These are phyloP conservation scores for Euphorbia celastroides DNA, from an alignment of 441 rosid species.

Conservation along the genomic window DNA sequence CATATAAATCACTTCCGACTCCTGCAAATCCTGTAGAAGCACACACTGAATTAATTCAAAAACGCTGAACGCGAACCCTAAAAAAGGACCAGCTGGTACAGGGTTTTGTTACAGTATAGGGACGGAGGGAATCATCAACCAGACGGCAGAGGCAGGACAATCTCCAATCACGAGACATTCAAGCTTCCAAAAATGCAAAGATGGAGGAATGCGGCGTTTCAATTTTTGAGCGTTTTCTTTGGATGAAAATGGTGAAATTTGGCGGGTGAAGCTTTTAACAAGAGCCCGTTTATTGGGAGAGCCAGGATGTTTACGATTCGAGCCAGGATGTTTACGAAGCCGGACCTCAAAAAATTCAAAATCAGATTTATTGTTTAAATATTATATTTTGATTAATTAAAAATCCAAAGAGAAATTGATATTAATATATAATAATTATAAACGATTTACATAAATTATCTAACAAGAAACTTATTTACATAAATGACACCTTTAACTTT, in stretches of 20 bases:
- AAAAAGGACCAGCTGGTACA: neutral
- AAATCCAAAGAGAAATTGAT: too few relatives aligned
- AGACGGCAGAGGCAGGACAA: slow-evolving; percentile 37
- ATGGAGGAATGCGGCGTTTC: neutral
- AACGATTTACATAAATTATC: too few relatives aligned
- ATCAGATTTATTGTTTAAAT: too few relatives aligned
- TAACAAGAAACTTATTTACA: too few relatives aligned
- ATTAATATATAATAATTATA: too few relatives aligned
- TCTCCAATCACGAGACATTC: slow-evolving; percentile 28
- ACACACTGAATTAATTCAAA: neutral
- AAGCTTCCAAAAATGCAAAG: neutral
- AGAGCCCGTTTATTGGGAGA: too few relatives aligned
- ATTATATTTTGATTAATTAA: too few relatives aligned
- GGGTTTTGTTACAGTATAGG: slow-evolving; percentile 30
- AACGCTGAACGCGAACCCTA: slow-evolving; percentile 1
- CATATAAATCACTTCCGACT: slow-evolving; percentile 19
- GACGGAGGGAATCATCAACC: slow-evolving; percentile 35
- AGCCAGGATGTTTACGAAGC: too few relatives aligned
- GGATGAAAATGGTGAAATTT: neutral
- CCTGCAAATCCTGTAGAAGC: slow-evolving; percentile 23
- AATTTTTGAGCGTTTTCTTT: neutral
- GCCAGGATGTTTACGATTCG: too few relatives aligned
- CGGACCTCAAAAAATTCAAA: too few relatives aligned
- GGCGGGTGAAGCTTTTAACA: slow-evolving; percentile 20
- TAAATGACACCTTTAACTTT: too few relatives aligned